Evolutionary conservation across 768 basidiomycete genomes (phyloP).

Genomic region (Kwoniella dejecticola): DNA sequence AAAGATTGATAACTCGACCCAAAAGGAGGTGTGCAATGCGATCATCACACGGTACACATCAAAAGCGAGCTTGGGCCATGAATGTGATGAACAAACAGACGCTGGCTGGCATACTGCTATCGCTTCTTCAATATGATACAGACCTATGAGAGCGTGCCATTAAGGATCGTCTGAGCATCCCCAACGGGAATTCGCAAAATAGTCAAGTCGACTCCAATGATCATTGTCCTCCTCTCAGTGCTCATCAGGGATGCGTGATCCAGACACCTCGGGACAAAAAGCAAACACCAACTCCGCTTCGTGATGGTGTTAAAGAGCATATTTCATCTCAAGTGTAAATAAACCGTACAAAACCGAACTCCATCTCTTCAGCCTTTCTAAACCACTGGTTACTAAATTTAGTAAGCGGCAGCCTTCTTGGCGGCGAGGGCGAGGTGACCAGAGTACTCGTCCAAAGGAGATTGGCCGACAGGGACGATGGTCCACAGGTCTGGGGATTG

Average conservation of each 20-base stretch:
- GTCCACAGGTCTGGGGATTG: slow-evolving; percentile 97
- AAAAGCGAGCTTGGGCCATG: no score
- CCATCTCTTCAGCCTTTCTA: not conserved
- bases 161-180: no score
- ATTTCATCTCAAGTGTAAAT: slow-evolving; percentile 16
- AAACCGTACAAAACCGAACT: not conserved
- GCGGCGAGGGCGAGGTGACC: slow-evolving; percentile 82
- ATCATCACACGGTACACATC: not conserved
- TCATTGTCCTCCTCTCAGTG: no score
- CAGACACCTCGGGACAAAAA: no score
- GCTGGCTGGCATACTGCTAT: no score
- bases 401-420: slow-evolving; percentile 62
- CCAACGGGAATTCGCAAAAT: no score
- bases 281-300: no score
- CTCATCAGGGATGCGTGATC: no score
- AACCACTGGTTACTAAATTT: slow-evolving; percentile 16
- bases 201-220: no score
- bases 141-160: no score
- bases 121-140: no score
- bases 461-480: slow-evolving; percentile 68
- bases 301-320: not conserved
- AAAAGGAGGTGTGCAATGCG: not conserved
- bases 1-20: not conserved
- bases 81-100: no score
- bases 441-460: slow-evolving; percentile 85